Evolutionary conservation across 306 rosid genomes (phyloP), one percentile per base, ranked within the genome.

Genomic region (Hylodesmum podocarpum): DNA sequence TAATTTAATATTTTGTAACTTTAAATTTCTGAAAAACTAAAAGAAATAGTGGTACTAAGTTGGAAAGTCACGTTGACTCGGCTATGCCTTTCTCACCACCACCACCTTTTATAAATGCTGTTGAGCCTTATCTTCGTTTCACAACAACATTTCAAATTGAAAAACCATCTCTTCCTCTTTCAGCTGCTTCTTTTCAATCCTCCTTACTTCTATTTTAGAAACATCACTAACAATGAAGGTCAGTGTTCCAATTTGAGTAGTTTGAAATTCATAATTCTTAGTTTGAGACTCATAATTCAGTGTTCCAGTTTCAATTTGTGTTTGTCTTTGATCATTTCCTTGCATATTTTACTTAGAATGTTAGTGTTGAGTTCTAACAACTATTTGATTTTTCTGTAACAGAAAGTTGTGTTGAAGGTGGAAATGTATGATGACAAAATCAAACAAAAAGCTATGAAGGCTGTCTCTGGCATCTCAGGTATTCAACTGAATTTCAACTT

Each of bases 401-500:
- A 88, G 93, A 84, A 86, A 82, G 75, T 85, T n/a, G 84, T 88
- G 55, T 11, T 89, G 80, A 87, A 78, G 44, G 33, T 92, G 82
- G 76, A 68, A n/a, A 0, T 88, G 21, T 1, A 76, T 39, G 88
- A 92, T 2, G 85, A 88, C 39, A 86, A 1, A 68, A 14, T 29
- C 33, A 89, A 76, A 86, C 39, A 70, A 53, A 92, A 87, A 46
- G 86, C 88, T 31, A 83, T 87, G 93, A 85, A 28, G 76, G 67
- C 75, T 39, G 91, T 85, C 40, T 89, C 93, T 36, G 88, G 86
- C 36, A 54, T 89, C 11, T 49, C 66, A 78, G 93, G 97, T 91
- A 89, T 8, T 27, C 0, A 47, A 1, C 19, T 21, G 0, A 16
- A 2, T n/a, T 13, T 12, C 19, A 19, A 43, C 29, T 44, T 66